Evolutionary conservation across 2,329 filamentous ascomycete genomes (phyloP), one percentile per base, ranked within the genome.

Genomic region (Orbilia blumenaviensis): DNA sequence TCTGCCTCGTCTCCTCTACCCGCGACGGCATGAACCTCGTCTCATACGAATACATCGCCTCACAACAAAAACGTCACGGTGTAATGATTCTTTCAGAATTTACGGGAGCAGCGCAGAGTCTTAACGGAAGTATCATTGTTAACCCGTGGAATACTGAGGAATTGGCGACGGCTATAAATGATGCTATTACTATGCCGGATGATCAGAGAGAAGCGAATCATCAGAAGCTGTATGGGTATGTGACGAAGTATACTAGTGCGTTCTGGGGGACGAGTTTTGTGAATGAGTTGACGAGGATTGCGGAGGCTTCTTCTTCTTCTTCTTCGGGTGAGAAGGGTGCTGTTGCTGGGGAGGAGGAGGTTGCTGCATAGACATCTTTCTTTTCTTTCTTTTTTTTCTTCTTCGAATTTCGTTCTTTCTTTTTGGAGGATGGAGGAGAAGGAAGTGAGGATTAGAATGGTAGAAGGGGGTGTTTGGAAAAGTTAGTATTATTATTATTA

Each of bases 121-220:
- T 99, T 71, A 97, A 96, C 79, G 94, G 94, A 76, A 93, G 92
- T 80, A 86, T 98, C 61, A 94, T 98, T 64, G 92, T 98, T 81
- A 99, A 99, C 83, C 95, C 95, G 0, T 99, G 95, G 95, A 98
- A 98, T 83, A 97, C 94, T 0, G 94, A 97, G 82, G 94, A 98
- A 83, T 86, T 98, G 38, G 94, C 94, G 42, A 92, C 93, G 80
- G 92, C 94, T 4, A 94, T 98, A 79, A 92, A 97, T 83, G 93
- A 97, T 79, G 93, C 94, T n/a, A 93, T 98, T 46, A 97, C 94
- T 66, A 97, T 98, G 93, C 91, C 91, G 63, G 89, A 93, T 16
- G 94, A 97, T 83, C 91, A 95, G 84, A 89, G 93, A 63, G 89
- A 90, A 75, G 86, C 90, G 69, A 97, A 97, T 84, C 97, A 92